phyloP scores from a whole-genome alignment of 2,329 filamentous ascomycete genomes.

The Pyrenophora tritici-repentis region DNA sequence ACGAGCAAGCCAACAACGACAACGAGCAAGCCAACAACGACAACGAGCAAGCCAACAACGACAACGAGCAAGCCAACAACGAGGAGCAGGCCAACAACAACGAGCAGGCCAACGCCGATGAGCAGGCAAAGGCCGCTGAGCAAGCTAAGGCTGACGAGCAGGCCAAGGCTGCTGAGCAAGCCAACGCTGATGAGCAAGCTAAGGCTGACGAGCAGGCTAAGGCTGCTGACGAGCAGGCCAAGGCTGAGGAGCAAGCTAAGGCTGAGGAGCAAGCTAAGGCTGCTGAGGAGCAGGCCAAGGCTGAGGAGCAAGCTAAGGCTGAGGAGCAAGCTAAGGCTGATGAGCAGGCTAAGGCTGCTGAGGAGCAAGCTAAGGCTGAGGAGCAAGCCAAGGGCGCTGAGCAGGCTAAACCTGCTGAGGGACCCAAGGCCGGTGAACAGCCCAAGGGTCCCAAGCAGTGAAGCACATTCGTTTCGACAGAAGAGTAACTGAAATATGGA shows the following conservation, averaged over 20 bases:
- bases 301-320: slow-evolving; percentile 1
- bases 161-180: background rate
- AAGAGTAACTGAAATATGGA: background rate
- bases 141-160: background rate
- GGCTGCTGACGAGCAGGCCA: slow-evolving; percentile 1
- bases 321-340: slow-evolving; percentile 4
- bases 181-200: slow-evolving; percentile 3
- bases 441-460: background rate
- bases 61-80: no score
- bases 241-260: slow-evolving; percentile 6
- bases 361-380: slow-evolving; percentile 4
- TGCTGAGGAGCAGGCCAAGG: background rate
- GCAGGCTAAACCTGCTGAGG: no score
- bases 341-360: background rate
- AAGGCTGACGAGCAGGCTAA: slow-evolving; percentile 7
- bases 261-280: slow-evolving; percentile 2
- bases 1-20: no score
- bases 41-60: no score
- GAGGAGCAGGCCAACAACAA: no score
- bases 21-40: no score
- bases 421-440: no score
- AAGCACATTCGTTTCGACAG: background rate
- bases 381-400: slow-evolving; percentile 6
- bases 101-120: no score
- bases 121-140: background rate